These are phyloP conservation scores for Diaporthe australafricana DNA, from an alignment of 2,329 filamentous ascomycete genomes.

Conservation along the genomic window DNA sequence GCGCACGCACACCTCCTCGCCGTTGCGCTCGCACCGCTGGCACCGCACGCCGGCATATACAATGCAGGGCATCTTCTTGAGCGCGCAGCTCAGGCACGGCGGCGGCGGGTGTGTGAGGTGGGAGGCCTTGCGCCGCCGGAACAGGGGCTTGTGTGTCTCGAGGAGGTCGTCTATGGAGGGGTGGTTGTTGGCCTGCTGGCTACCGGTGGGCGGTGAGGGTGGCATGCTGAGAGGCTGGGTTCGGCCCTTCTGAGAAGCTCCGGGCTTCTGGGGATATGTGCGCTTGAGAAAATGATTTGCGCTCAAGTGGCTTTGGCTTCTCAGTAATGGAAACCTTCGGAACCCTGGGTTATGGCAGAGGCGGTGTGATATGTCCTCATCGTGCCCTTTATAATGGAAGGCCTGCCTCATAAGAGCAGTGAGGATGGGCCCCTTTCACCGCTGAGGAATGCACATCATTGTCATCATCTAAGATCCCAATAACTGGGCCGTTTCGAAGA, in stretches of 20 bases:
- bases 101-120: not conserved
- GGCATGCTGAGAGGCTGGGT: not conserved
- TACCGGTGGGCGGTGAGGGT: not conserved
- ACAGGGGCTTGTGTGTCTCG: not conserved
- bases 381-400: not conserved
- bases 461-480: not conserved
- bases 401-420: not conserved
- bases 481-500: too few relatives aligned
- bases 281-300: too few relatives aligned
- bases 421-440: not conserved
- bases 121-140: not conserved
- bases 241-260: too few relatives aligned
- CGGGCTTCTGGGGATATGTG: too few relatives aligned
- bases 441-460: not conserved
- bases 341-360: not conserved
- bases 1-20: not conserved
- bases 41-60: not conserved
- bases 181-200: not conserved
- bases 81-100: not conserved
- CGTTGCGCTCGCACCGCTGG: constrained; percentile 16
- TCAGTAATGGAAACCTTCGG: not conserved
- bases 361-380: not conserved
- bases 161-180: not conserved
- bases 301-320: not conserved
- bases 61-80: not conserved